Evolutionary conservation across 306 rosid genomes (phyloP), one percentile per base, ranked within the genome.

Genomic region (Cucumis melo): DNA sequence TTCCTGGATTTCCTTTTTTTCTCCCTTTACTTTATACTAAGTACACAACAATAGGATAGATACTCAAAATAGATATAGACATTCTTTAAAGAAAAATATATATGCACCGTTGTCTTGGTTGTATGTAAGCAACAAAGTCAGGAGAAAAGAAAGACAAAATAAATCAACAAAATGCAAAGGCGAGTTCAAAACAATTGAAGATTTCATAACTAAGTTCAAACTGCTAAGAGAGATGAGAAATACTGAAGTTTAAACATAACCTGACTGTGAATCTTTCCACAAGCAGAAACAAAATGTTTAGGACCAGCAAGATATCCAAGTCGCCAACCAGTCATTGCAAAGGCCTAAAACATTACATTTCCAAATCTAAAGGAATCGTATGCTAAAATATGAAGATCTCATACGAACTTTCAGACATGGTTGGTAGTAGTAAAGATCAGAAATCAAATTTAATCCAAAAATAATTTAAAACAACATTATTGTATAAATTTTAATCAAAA

Each of bases 321-420:
- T 51, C 99, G 86, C 99, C 98, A 95, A 82, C 99, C 99, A 64
- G 99, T 95, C 99, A 95, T 95, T 62, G 98, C 99, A 85, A 92
- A 95, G 75, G 98, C 88, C 99, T 92, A 77, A 76, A 74, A 60
- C 24, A 59, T 79, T 46, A 54, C 74, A 86, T 29, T 24, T 73
- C 79, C 63, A 76, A 9, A 41, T 61, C 56, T 34, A 9, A 76
- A 19, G 39, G 12, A 13, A 44, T 46, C 2, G 1, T 15, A 13
- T 15, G 75, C 39, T 44, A 46, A 9, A 46, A 68, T 21, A 44
- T 10, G 2, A 10, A 68, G 29, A 44, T 44, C n/a, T 44, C 13
- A 41, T 42, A 23, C 9, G n/a, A 50, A 46, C 19, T 70, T 38
- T 70, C 21, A n/a, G n/a, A 44, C 50, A 70, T 70, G 46, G 34